Percentiles rank a stretch among this genome's conserved stretches.
phyloP scores from a whole-genome alignment of 768 basidiomycete genomes.

The Fibroporia radiculosa region DNA sequence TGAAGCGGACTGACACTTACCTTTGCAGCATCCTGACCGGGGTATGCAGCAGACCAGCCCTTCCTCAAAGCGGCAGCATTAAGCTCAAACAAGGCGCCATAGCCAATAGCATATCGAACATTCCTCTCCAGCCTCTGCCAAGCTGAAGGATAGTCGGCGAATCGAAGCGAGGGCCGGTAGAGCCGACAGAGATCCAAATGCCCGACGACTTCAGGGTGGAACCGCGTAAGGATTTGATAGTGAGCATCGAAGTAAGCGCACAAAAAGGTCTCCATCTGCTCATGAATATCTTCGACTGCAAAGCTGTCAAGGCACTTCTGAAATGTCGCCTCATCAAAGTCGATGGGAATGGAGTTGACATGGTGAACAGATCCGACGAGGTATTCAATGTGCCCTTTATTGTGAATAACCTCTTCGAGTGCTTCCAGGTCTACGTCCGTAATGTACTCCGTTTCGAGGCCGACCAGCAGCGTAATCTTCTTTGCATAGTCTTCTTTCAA shows the following conservation, averaged over 20 bases:
- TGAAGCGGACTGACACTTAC: constrained; percentile 33
- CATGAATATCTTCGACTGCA: constrained; percentile 16
- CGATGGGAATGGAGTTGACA: constrained; percentile 81
- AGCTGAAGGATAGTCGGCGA: constrained; percentile 50
- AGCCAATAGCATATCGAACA: constrained; percentile 57
- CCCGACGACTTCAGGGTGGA: constrained; percentile 84
- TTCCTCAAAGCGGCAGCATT: constrained; percentile 93
- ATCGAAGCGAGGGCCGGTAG: constrained; percentile 56
- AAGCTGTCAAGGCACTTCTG: constrained; percentile 44
- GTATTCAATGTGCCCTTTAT: constrained; percentile 62
- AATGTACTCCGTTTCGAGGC: constrained; percentile 91
- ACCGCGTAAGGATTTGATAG: constrained; percentile 54
- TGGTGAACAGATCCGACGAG: constrained; percentile 93
- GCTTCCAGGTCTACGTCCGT: constrained; percentile 53
- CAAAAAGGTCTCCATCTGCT: constrained; percentile 40
- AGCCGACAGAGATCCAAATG: constrained; percentile 92
- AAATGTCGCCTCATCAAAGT: constrained; percentile 78
- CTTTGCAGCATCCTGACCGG: constrained; percentile 67
- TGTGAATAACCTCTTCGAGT: constrained; percentile 45
- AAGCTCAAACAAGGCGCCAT: constrained; percentile 90
- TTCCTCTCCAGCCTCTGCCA: constrained; percentile 70
- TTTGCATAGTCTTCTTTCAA: constrained; percentile 55
- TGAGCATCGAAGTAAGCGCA: constrained; percentile 83
- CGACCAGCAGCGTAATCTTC: constrained; percentile 74
- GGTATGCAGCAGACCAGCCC: constrained; percentile 81